A percentile compares a stretch with the other conserved stretches of the same genome.
These are phyloP conservation scores for Parasarocladium wereldwijsianum DNA, from an alignment of 2,329 filamentous ascomycete genomes.

Conservation along the genomic window DNA sequence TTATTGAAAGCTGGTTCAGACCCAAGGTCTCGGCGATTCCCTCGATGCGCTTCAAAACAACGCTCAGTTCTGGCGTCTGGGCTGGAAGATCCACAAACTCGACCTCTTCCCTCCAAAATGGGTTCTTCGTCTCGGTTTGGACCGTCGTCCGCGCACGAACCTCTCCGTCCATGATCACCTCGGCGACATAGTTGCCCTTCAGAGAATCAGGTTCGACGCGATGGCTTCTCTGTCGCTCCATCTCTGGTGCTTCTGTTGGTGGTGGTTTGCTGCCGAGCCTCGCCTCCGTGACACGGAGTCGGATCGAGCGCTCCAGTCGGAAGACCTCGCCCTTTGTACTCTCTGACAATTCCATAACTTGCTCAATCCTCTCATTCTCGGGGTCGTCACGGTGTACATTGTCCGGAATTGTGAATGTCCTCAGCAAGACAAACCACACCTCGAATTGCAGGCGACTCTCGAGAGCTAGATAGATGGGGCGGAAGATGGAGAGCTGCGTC, in stretches of 20 bases:
- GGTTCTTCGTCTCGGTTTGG: conserved; percentile 55
- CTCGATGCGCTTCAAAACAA: conserved; percentile 56
- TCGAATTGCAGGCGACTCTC: conserved; percentile 87
- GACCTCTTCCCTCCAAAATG: conserved; percentile 73
- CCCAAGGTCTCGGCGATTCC: conserved; percentile 26
- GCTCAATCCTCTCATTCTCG: conserved; percentile 16
- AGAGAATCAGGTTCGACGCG: conserved; percentile 22
- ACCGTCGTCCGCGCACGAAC: conserved; percentile 61
- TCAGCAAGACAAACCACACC: conserved; percentile 87
- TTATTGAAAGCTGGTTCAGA: no score
- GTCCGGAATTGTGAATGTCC: conserved; percentile 84
- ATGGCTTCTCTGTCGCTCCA: conserved; percentile 8
- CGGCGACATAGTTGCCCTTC: conserved; percentile 60
- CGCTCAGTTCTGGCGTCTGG: conserved; percentile 50
- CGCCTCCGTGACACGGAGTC: conserved; percentile 44
- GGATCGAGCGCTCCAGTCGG: conserved; percentile 46
- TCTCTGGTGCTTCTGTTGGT: conserved; percentile 10
- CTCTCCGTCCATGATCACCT: conserved; percentile 68
- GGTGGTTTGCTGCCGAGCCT: conserved; percentile 32
- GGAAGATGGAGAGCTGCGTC: conserved; percentile 58
- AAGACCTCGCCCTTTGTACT: conserved; percentile 35
- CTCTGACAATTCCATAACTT: conserved; percentile 25
- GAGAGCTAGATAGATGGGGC: conserved; percentile 79
- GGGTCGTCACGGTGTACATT: conserved; percentile 54
- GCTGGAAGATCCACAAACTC: conserved; percentile 63